Conservation (phyloP, 257 asterid species). For the Przewalskia tangutica region DNA sequence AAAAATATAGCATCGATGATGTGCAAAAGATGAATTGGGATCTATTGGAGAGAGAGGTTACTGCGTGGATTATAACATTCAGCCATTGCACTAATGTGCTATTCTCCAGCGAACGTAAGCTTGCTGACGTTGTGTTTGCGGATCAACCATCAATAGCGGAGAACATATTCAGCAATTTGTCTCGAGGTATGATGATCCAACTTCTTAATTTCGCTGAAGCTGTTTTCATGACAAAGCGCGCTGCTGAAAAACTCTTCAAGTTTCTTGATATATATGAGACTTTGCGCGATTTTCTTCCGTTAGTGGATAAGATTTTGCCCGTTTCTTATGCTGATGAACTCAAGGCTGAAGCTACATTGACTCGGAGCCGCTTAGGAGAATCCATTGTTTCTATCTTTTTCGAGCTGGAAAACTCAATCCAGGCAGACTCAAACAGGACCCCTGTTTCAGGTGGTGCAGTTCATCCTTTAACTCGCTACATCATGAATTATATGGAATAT, state of each 20-base stretch:
- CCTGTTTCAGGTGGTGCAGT: conserved; percentile 83
- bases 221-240: conserved; percentile 51
- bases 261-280: conserved; percentile 65
- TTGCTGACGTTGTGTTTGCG: conserved; percentile 31
- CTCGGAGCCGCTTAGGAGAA: conserved; percentile 52
- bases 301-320: conserved; percentile 21
- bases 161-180: conserved; percentile 26
- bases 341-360: conserved; percentile 43
- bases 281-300: conserved; percentile 31
- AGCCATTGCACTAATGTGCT: conserved; percentile 26
- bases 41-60: conserved; percentile 57
- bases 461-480: conserved; percentile 73
- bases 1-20: conserved; percentile 66
- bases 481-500: conserved; percentile 48
- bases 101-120: conserved; percentile 40
- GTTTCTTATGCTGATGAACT: conserved; percentile 27
- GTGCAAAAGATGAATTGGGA: conserved; percentile 75
- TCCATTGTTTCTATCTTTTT: conserved; percentile 44
- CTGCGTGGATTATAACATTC: conserved; percentile 47
- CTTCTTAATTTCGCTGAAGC: conserved; percentile 69
- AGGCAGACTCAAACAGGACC: conserved; percentile 46
- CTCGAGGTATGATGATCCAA: conserved; percentile 27
- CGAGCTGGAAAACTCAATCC: conserved; percentile 70
- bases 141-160: conserved; percentile 26
- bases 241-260: conserved; percentile 72